Evolutionary conservation across 164 flowering plant species (phyloP).

Genomic region (Macadamia tetraphylla): DNA sequence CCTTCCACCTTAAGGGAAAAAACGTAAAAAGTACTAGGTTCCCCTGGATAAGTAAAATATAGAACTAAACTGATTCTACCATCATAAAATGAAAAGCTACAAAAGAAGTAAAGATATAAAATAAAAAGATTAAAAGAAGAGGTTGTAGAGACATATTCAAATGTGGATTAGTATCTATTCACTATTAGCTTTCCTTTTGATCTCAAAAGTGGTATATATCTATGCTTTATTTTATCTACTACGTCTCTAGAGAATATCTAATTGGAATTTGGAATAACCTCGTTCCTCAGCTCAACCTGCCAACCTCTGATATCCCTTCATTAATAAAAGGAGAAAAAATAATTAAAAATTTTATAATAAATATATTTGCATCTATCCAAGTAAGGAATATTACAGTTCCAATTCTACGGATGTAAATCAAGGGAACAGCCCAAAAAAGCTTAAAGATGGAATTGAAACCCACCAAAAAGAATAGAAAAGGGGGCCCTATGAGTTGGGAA

Average conservation of each 20-base stretch:
- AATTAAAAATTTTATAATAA: conserved; percentile 22
- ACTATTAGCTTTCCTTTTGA: conserved; percentile 39
- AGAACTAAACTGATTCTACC: conserved; percentile 23
- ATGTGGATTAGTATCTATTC: conserved; percentile 37
- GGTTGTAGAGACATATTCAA: conserved; percentile 34
- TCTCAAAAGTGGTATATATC: conserved; percentile 55
- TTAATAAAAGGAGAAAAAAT: too few relatives aligned
- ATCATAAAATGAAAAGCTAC: conserved; percentile 19
- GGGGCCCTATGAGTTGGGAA: conserved; percentile 12
- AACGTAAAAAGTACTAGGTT: too few relatives aligned
- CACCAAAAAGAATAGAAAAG: conserved; percentile 39
- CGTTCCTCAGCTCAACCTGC: neutral
- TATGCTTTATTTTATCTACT: conserved; percentile 34
- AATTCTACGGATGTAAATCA: conserved; percentile 67
- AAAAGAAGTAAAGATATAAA: conserved; percentile 24
- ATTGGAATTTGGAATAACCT: conserved; percentile 11
- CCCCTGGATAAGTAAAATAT: neutral
- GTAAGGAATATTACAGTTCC: conserved; percentile 76
- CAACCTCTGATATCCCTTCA: too few relatives aligned
- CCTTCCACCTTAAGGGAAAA: too few relatives aligned
- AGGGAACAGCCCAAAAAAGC: conserved; percentile 35
- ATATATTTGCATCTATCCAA: conserved; percentile 31
- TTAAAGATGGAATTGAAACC: conserved; percentile 29
- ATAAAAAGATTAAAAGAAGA: conserved; percentile 6
- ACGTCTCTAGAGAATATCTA: conserved; percentile 52